phyloP scores from a whole-genome alignment of 202 grass and related monocot species.

The Carex arenaria region DNA sequence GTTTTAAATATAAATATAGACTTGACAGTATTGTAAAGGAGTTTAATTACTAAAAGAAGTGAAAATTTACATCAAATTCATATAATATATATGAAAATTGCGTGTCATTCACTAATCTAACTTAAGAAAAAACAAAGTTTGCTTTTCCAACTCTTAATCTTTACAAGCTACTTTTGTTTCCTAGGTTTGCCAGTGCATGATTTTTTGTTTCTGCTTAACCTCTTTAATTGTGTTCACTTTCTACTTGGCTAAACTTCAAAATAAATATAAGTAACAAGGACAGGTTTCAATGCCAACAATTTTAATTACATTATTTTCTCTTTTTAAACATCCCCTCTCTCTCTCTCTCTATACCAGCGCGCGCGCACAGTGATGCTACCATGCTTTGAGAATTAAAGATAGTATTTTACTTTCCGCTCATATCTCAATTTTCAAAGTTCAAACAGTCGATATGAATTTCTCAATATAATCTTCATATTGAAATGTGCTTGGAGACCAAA shows the following conservation, averaged over 20 bases:
- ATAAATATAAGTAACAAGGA: neutral
- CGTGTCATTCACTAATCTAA: neutral
- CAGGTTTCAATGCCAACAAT: neutral
- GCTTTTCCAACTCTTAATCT: neutral
- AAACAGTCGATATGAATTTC: too few species aligned
- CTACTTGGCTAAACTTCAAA: neutral
- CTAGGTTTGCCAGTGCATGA: neutral
- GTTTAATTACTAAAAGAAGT: neutral
- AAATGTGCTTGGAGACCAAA: too few species aligned
- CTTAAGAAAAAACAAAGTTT: neutral
- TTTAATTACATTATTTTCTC: too few species aligned
- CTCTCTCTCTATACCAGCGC: too few species aligned
- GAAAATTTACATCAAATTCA: neutral
- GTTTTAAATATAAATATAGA: neutral
- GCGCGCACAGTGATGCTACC: too few species aligned
- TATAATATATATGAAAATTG: neutral
- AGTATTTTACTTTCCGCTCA: too few species aligned
- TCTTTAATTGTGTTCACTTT: too few species aligned
- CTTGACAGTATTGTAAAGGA: neutral
- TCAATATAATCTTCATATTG: too few species aligned
- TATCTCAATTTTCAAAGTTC: too few species aligned
- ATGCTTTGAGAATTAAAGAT: too few species aligned
- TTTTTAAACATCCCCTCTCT: too few species aligned
- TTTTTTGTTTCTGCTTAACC: too few species aligned
- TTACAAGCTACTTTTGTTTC: neutral